Percentiles rank a stretch among this genome's conserved stretches.
These are phyloP conservation scores for Phytopythium vexans DNA, from an alignment of 352 stramenopile genomes.

Conservation along the genomic window DNA sequence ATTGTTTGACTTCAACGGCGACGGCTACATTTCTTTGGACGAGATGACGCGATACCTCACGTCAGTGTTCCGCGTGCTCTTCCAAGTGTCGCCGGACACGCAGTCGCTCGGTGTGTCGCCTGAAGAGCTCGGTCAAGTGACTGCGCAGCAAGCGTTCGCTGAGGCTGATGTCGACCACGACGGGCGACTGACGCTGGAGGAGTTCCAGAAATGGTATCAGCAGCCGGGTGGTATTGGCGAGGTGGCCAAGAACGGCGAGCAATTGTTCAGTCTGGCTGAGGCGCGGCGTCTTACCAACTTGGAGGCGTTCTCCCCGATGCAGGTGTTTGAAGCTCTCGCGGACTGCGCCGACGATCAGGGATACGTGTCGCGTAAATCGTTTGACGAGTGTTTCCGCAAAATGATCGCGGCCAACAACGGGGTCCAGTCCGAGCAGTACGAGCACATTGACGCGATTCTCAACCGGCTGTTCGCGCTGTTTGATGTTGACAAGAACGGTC, in stretches of 20 bases:
- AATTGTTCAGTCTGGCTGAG: slow-evolving; percentile 73
- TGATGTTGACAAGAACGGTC: slow-evolving; percentile 81
- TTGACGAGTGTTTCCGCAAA: slow-evolving; percentile 77
- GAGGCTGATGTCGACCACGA: slow-evolving; percentile 70
- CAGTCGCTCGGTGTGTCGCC: slow-evolving; percentile 57
- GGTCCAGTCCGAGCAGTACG: slow-evolving; percentile 47
- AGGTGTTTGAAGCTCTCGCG: slow-evolving; percentile 76
- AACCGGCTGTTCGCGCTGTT: slow-evolving; percentile 82
- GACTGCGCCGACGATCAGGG: slow-evolving; percentile 68
- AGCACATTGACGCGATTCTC: slow-evolving; percentile 70
- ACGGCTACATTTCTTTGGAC: slow-evolving; percentile 83
- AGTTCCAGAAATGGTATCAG: slow-evolving; percentile 88
- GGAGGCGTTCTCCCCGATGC: slow-evolving; percentile 63
- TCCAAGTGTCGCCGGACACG: slow-evolving; percentile 69
- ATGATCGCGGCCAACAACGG: slow-evolving; percentile 56
- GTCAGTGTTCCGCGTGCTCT: slow-evolving; percentile 86
- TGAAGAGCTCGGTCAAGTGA: slow-evolving; percentile 78
- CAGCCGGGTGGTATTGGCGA: slow-evolving; percentile 67
- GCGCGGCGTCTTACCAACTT: slow-evolving; percentile 75
- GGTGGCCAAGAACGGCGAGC: slow-evolving; percentile 73
- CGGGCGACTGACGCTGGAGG: slow-evolving; percentile 71
- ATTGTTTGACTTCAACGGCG: slow-evolving; percentile 87
- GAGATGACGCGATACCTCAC: slow-evolving; percentile 88
- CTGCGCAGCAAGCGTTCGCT: slow-evolving; percentile 72
- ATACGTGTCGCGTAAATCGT: slow-evolving; percentile 65